Base-by-base conservation (phyloP, 805 yeast genomes). In the Wickerhamiella kazuoi region DNA sequence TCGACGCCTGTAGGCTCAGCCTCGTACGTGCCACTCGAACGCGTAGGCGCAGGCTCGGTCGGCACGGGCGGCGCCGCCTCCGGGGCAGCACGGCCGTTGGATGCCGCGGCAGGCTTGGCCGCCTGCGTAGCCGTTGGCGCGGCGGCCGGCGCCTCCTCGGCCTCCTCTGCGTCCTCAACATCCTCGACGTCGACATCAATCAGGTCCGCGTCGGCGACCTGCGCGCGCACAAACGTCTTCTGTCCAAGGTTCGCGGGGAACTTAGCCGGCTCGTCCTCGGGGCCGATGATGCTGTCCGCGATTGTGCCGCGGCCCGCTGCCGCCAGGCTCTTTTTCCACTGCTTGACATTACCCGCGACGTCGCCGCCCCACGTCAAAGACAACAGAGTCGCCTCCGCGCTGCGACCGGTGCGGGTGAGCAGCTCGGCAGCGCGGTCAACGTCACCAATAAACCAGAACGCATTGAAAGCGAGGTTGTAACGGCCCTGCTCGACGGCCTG, bases 401-500 rank as follows among this genome's bases (percentile, higher is more conserved):
- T 66, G 55, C 93, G 72, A 30, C 72, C 80, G 39, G 82, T 69
- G 52, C 69, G 65, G 35, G 70, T 65, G 50, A 90, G 68, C 46
- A 90, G 63, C 18, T 72, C 70, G 40, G 76, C 66, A 47, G 86
- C 79, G 32, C 67, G 64, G 15, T 63, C 60, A 30, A 73, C 64
- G 53, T 83, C 79, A 30, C 93, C 87, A 24, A 77, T 71, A 40
- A 75, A 64, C 97, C 97, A 90, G 57, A 75, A 74, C 11, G 94
- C 79, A 54, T 81, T 83, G 65, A 84, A 90, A 20, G 97, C 94
- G 42, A 86, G 65, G 57, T 90, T 90, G 60, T 74, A 81, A 55
- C 78, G 78, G 36, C 96, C 96, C 34, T 64, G 68, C n/a, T 56
- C 62, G 49, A 69, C 74, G 36, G 94, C 86, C 35, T 62, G 60